Evolutionary conservation across 2,329 filamentous ascomycete species (phyloP).

Genomic region (Knufia fluminis): DNA sequence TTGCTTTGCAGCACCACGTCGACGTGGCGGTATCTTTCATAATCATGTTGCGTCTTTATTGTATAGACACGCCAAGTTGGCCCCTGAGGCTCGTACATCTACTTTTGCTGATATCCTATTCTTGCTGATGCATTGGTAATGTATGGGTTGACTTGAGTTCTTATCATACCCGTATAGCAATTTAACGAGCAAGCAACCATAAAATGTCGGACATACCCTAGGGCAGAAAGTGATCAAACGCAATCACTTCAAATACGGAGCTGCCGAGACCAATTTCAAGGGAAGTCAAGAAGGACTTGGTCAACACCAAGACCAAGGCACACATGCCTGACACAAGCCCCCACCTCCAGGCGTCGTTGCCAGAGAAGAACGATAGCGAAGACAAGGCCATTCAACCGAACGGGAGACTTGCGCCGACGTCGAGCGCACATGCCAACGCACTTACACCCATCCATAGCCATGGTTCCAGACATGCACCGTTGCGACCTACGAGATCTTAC

Average conservation of each 20-base stretch:
- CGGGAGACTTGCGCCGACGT: neutral
- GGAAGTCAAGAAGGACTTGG: too few relatives aligned
- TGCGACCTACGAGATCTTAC: slow-evolving; percentile 19
- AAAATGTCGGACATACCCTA: too few relatives aligned
- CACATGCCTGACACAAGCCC: neutral
- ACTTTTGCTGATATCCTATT: neutral
- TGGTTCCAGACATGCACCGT: slow-evolving; percentile 11
- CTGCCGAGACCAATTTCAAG: too few relatives aligned
- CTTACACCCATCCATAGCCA: slow-evolving; percentile 13
- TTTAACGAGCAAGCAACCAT: too few relatives aligned
- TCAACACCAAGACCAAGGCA: neutral
- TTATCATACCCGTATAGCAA: neutral
- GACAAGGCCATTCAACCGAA: neutral
- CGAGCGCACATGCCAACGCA: neutral
- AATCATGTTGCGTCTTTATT: too few relatives aligned
- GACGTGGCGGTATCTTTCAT: too few relatives aligned
- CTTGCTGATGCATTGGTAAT: neutral
- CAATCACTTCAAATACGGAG: too few relatives aligned
- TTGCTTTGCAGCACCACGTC: too few relatives aligned
- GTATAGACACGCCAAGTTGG: too few relatives aligned
- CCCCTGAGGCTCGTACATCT: too few relatives aligned
- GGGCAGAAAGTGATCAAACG: too few relatives aligned
- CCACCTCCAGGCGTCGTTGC: neutral
- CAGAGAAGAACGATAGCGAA: neutral
- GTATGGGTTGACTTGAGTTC: neutral